Evolutionary conservation across 306 rosid species (phyloP), one percentile per base, ranked within the genome.

Genomic region (Cercis canadensis): DNA sequence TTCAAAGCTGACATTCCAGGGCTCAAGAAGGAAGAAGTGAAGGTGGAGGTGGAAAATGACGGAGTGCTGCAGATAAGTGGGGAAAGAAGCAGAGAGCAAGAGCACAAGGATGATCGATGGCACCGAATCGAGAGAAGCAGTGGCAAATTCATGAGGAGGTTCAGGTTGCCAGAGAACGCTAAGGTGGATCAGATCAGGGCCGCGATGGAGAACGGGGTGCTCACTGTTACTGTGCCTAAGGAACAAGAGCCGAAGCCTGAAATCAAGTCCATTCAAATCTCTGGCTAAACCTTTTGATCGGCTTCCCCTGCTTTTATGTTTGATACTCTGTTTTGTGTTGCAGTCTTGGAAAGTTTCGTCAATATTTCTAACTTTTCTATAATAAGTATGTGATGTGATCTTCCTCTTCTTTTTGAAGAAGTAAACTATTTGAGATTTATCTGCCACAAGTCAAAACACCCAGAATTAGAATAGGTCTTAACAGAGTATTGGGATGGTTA

Each of bases 11-110:
- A 79, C 5, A 53, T 79, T 2, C 83, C 75, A 0, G 75, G 83
- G 33, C 10, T 73, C 75, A 79, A 74, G 76, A 73, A 79, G 67
- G 76, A 79, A 10, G 83, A 78, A 2, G 82, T 65, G 63, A 57
- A 78, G 64, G 73, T 65, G 6, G 78, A 78, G 47, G 72, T 79
- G 6, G 79, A 74, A 15, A 79, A 74, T 1, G 83, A 60, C 4
- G 53, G 44, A 0, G 79, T 67, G 45, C 57, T 79, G 44, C 83
- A 53, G 32, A 79, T 79, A 0, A 79, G 83, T 13, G 83, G 78
- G 1, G 83, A 79, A 66, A 73, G 79, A 6, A 67, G 60, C 44
- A 53, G 46, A 8, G 79, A 79, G 43, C 13, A 79, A 19, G 79
- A 79, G 13, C 39, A 79, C 12, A 72, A 78, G 46, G 69, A 72